A percentile compares a stretch with the other conserved stretches of the same genome.
Conservation (phyloP, 2,329 filamentous ascomycete species). For the Pseudogymnoascus sp. region DNA sequence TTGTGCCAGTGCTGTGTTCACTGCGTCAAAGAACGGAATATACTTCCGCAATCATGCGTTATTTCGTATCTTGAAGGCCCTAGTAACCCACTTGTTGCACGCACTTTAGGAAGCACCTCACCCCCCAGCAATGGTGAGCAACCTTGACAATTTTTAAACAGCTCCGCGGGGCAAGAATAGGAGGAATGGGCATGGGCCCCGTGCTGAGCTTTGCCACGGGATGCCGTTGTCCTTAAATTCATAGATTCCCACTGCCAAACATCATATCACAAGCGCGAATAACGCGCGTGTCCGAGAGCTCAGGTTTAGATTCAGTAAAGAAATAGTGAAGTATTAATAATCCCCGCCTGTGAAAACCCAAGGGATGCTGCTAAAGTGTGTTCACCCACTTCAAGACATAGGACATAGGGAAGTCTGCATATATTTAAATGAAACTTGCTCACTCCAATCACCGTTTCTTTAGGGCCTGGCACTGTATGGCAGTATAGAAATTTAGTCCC, state of each 20-base stretch:
- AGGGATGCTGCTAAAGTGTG: background rate
- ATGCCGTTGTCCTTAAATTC: background rate
- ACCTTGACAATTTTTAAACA: background rate
- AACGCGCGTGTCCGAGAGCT: background rate
- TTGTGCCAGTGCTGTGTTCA: background rate
- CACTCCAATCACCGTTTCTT: background rate
- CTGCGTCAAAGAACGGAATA: background rate
- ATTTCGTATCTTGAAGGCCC: background rate
- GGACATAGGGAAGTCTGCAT: background rate
- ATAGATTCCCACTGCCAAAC: background rate
- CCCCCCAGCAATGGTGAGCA: background rate
- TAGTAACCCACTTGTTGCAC: background rate
- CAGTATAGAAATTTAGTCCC: background rate
- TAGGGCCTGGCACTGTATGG: background rate
- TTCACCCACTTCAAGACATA: background rate
- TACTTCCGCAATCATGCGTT: background rate
- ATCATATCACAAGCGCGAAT: background rate
- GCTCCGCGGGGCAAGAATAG: background rate
- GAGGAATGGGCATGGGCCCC: background rate
- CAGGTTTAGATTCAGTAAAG: background rate
- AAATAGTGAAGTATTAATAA: background rate
- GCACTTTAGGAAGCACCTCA: background rate
- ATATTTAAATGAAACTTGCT: background rate
- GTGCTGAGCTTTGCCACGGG: background rate
- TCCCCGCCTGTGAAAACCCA: background rate